Conservation (phyloP, 352 stramenopile species). For the Phytophthora pini region DNA sequence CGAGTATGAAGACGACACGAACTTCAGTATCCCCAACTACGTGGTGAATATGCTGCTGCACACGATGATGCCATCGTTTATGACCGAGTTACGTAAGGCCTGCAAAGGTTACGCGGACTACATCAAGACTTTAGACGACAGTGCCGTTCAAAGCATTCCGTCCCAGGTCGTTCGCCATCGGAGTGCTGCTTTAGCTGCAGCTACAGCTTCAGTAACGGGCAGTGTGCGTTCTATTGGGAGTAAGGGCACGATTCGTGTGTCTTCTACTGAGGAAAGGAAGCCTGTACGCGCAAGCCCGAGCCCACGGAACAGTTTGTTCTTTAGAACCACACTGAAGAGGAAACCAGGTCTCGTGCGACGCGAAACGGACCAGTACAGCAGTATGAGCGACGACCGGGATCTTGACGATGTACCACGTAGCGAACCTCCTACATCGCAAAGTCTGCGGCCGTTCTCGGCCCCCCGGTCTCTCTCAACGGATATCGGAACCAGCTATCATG, state of each 20-base stretch:
- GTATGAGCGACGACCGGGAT: constrained; percentile 32
- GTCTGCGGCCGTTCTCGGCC: constrained; percentile 10
- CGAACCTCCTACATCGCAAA: constrained; percentile 19
- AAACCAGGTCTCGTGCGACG: constrained; percentile 26
- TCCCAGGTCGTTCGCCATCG: constrained; percentile 58
- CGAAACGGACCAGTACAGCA: constrained; percentile 25
- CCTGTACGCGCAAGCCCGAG: constrained; percentile 18
- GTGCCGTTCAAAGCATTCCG: constrained; percentile 46
- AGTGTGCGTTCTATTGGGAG: constrained; percentile 17
- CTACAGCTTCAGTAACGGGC: constrained; percentile 8
- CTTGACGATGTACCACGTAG: constrained; percentile 24
- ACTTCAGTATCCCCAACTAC: constrained; percentile 81
- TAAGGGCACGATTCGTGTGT: constrained; percentile 19
- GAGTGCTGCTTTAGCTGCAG: constrained; percentile 17
- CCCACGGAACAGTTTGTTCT: constrained; percentile 31
- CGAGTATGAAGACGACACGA: constrained; percentile 83
- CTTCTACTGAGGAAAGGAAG: constrained; percentile 30
- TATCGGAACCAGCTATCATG: neutral
- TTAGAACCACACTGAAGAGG: constrained; percentile 11
- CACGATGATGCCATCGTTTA: constrained; percentile 63
- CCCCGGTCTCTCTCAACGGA: constrained; percentile 25
- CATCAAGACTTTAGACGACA: constrained; percentile 50
- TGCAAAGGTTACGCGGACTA: constrained; percentile 66
- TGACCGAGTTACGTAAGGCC: constrained; percentile 63
- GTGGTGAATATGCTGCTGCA: constrained; percentile 64